Evolutionary conservation across 2,329 filamentous ascomycete species (phyloP).

Genomic region (Westerdykella sp.): DNA sequence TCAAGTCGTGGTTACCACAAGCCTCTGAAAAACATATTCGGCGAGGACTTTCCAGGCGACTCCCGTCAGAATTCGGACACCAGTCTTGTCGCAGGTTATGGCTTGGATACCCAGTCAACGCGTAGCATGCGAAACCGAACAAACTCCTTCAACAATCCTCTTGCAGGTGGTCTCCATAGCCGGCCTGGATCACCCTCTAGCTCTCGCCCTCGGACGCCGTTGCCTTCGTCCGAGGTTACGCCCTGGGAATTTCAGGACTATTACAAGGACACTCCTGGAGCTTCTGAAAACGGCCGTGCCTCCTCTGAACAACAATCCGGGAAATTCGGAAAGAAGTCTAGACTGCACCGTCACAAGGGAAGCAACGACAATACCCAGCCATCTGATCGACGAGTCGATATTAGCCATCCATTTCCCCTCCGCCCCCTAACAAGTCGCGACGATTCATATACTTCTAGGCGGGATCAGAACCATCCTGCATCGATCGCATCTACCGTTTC

Average conservation of each 20-base stretch:
- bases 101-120: constrained; percentile 51
- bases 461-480: constrained; percentile 45
- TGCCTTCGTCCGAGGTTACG: constrained; percentile 86
- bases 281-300: constrained; percentile 29
- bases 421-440: constrained; percentile 72
- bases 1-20: constrained; percentile 63
- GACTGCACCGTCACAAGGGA: constrained; percentile 63
- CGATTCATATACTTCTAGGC: constrained; percentile 53
- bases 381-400: constrained; percentile 26
- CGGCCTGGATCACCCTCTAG: constrained; percentile 64
- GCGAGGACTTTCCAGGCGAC: constrained; percentile 72
- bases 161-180: constrained; percentile 43
- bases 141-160: constrained; percentile 68
- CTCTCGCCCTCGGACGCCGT: constrained; percentile 75
- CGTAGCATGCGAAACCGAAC: constrained; percentile 70
- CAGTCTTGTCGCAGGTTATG: constrained; percentile 52
- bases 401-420: constrained; percentile 48
- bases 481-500: constrained; percentile 46
- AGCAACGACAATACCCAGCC: constrained; percentile 51
- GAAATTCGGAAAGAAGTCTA: constrained; percentile 55
- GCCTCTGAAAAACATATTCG: constrained; percentile 86
- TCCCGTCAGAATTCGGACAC: constrained; percentile 63
- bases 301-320: constrained; percentile 32
- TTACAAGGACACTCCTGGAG: constrained; percentile 18
- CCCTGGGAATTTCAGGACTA: constrained; percentile 92